Evolutionary conservation across 495 filamentous ascomycete species (phyloP), one percentile per base, ranked within the genome.

Genomic region (Penicillium paradoxum): DNA sequence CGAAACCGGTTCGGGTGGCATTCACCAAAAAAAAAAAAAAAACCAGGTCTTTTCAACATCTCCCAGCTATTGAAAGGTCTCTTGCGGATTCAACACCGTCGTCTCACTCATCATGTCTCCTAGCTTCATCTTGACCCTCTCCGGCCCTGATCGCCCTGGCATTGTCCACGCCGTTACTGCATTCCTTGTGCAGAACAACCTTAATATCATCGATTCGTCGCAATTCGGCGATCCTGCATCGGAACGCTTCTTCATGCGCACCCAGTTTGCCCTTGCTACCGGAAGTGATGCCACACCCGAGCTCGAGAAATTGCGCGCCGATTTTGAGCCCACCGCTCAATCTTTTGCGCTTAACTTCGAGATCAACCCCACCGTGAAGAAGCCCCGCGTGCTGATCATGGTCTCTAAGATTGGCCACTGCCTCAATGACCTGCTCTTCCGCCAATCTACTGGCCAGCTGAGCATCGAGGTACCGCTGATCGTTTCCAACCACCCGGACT

Each of bases 371-470:
- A 76, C 79, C 19, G 67, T 77, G 40, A 71, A 81, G 59, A 88
- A 87, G 68, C 79, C 82, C 21, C 77, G 80, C 49, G 81, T 88
- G 51, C 74, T 90, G 63, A 87, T 90, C 75, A 88, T 90, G 84
- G 85, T 89, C 54, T 86, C 83, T 49, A 90, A 90, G 72, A 88
- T 86, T 60, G 86, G 86, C 37, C 85, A 89, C 72, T 90, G 86
- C 66, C 73, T 90, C 47, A 88, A 90, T 67, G 86, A 90, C 64
- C 72, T 90, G n/a, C 78, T 90, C 13, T 90, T 86, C 80, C 81
- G 86, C 39, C 76, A 81, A 52, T 76, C 76, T 5, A 84, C 70
- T 17, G 70, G 69, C 48, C 72, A 75, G 51, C 74, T 90, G 13
- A 76, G 77, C 62, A 81, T 90, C 57, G 85, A 88, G 15, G 73